A percentile compares a stretch with the other conserved stretches of the same genome.
These are phyloP conservation scores for Kluyveromyces nonfermentans DNA, from an alignment of 805 yeast species.

Conservation along the genomic window DNA sequence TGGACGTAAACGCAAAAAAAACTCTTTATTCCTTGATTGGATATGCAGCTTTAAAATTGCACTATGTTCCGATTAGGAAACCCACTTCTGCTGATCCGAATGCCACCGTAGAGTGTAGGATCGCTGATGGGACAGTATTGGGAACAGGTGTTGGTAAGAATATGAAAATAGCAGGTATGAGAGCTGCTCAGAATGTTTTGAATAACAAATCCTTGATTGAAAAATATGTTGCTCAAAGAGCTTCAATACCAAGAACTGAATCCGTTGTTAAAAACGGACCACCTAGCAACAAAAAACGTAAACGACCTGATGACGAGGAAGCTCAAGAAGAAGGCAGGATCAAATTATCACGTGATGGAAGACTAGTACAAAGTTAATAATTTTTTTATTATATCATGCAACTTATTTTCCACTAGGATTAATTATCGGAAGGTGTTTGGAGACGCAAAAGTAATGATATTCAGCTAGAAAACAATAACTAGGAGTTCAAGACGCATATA, in stretches of 20 bases:
- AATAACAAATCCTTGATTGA: conserved; percentile 49
- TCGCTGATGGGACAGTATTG: conserved; percentile 51
- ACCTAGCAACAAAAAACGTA: conserved; percentile 5
- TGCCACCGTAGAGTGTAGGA: conserved; percentile 54
- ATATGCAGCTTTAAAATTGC: conserved; percentile 54
- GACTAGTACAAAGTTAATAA: neutral
- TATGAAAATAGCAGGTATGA: conserved; percentile 65
- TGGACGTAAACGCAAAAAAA: conserved; percentile 64
- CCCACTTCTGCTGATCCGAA: conserved; percentile 30
- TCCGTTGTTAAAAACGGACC: conserved; percentile 18
- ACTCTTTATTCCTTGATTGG: conserved; percentile 75
- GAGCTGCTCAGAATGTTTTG: conserved; percentile 80
- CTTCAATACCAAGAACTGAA: conserved; percentile 39
- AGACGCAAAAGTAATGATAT: neutral
- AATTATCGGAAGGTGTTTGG: too few relatives aligned
- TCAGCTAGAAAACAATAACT: neutral
- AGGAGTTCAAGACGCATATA: neutral
- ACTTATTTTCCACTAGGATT: neutral
- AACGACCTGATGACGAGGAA: neutral
- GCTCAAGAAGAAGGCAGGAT: neutral
- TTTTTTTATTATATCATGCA: neutral
- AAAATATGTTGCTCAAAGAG: conserved; percentile 50
- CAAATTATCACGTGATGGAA: neutral
- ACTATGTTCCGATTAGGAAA: conserved; percentile 39
- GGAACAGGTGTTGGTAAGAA: conserved; percentile 68